Conservation (phyloP, 768 basidiomycete species). For the Hirschioporus abietinus region DNA sequence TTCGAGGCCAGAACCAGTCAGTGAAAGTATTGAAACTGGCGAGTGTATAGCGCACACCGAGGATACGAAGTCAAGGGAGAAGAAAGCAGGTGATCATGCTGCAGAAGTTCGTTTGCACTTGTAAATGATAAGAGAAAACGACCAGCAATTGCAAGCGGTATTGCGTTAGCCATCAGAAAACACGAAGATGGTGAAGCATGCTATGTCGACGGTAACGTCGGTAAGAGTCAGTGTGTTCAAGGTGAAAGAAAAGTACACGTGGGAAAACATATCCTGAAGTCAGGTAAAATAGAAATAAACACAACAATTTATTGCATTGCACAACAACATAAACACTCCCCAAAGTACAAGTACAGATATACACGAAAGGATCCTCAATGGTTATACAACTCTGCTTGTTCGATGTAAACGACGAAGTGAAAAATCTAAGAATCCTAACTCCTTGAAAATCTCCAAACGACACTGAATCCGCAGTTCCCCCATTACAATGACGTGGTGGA, state of each 20-base stretch:
- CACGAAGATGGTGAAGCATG: neutral
- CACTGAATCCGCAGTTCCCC: neutral
- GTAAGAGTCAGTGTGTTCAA: neutral
- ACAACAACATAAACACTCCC: neutral
- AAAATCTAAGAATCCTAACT: neutral
- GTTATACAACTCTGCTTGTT: neutral
- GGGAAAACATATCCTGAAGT: neutral
- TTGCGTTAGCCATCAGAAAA: neutral
- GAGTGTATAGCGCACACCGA: slow-evolving; percentile 49
- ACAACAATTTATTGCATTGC: neutral
- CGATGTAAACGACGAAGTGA: neutral
- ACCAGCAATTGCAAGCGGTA: slow-evolving; percentile 22
- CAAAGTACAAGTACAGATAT: neutral
- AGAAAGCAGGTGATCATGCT: slow-evolving; percentile 69
- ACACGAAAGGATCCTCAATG: neutral
- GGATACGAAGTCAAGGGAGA: slow-evolving; percentile 78
- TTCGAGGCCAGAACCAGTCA: slow-evolving; percentile 16
- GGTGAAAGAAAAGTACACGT: neutral
- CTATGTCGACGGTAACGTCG: neutral
- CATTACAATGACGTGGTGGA: slow-evolving; percentile 57
- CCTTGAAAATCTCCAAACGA: neutral
- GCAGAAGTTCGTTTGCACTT: slow-evolving; percentile 45
- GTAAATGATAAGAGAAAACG: slow-evolving; percentile 51
- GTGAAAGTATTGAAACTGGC: slow-evolving; percentile 4
- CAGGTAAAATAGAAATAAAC: neutral